These are phyloP conservation scores for Planoprotostelium fungivorum DNA, from an alignment of 78 protist species.

Conservation along the genomic window DNA sequence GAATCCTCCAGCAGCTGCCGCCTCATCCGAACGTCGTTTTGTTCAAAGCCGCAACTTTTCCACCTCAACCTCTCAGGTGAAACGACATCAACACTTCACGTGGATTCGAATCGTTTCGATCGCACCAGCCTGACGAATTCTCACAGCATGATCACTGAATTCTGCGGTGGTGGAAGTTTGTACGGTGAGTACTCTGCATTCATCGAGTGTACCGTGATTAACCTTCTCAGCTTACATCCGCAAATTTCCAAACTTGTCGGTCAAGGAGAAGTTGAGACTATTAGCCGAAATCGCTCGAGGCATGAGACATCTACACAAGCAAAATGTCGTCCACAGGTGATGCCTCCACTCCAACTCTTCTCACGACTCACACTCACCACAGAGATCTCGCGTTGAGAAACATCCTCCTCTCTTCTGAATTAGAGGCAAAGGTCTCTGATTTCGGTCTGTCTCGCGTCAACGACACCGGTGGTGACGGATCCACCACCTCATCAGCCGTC, in stretches of 20 bases:
- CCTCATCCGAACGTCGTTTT: background rate
- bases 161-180: background rate
- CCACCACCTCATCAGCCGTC: background rate
- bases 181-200: too few relatives aligned
- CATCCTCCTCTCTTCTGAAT: background rate
- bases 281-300: background rate
- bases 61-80: too few relatives aligned
- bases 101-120: too few relatives aligned
- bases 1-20: background rate
- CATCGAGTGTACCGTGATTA: background rate
- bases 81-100: too few relatives aligned
- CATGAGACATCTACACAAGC: background rate
- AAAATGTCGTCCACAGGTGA: background rate
- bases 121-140: background rate
- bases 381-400: background rate
- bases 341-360: too few relatives aligned
- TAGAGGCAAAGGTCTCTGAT: background rate
- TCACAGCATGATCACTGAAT: background rate
- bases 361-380: too few relatives aligned
- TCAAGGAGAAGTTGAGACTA: background rate
- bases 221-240: background rate
- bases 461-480: background rate
- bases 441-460: background rate
- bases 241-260: background rate
- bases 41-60: too few relatives aligned